A percentile compares a stretch with the other conserved stretches of the same genome.
These are phyloP conservation scores for Raddia guianensis DNA, from an alignment of 176 grass and related monocot species.

Conservation along the genomic window DNA sequence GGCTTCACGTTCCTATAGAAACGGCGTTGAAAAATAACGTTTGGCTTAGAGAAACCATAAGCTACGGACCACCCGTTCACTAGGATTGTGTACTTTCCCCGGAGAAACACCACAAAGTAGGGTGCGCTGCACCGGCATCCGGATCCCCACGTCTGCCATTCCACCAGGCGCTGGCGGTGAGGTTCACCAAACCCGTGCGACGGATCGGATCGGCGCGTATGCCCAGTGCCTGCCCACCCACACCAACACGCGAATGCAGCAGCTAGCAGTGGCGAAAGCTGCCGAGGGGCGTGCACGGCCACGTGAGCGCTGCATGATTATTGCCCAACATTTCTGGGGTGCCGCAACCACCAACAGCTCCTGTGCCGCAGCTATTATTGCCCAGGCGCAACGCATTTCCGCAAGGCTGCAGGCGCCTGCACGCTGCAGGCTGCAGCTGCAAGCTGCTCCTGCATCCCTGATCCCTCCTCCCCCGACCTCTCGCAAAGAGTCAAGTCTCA, in stretches of 20 bases:
- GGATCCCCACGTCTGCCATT: not conserved
- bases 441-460: conserved; percentile 23
- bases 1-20: too few species aligned
- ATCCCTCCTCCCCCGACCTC: not conserved
- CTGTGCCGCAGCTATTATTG: conserved; percentile 46
- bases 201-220: not conserved
- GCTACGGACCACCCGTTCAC: too few species aligned
- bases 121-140: not conserved
- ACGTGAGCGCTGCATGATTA: conserved; percentile 48
- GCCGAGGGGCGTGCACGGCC: conserved; percentile 19
- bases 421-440: too few species aligned
- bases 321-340: conserved; percentile 33
- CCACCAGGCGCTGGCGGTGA: not conserved
- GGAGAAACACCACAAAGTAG: not conserved
- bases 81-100: not conserved
- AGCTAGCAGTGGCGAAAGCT: conserved; percentile 40
- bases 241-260: too few species aligned
- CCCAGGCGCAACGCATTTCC: conserved; percentile 1
- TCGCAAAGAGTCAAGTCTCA: too few species aligned
- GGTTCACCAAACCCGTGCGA: not conserved
- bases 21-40: too few species aligned
- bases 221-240: not conserved
- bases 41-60: too few species aligned
- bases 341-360: conserved; percentile 46
- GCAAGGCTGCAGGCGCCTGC: conserved; percentile 33